Evolutionary conservation across 129 eudicot species (phyloP).

Genomic region (Centrapalus pauciflorus): DNA sequence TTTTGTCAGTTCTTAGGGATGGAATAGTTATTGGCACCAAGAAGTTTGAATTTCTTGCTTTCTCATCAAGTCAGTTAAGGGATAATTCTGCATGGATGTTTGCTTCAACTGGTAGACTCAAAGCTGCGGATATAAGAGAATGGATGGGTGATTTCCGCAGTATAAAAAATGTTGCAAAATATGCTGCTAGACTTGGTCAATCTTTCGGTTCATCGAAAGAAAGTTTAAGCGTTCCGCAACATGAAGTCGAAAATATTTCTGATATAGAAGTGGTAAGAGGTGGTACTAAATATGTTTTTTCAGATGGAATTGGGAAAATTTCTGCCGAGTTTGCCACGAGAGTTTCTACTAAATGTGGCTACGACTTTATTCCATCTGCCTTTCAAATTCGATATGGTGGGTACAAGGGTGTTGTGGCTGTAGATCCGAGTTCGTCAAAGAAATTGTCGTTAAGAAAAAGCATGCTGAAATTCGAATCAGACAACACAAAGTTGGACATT

Average conservation of each 20-base stretch:
- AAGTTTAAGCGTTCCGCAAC: conserved; percentile 47
- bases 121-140: conserved; percentile 51
- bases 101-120: conserved; percentile 45
- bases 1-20: conserved; percentile 43
- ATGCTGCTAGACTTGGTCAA: conserved; percentile 93
- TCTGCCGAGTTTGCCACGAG: conserved; percentile 53
- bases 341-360: conserved; percentile 62
- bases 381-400: conserved; percentile 84
- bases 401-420: conserved; percentile 79
- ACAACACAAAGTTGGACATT: conserved; percentile 55
- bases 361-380: conserved; percentile 54
- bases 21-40: conserved; percentile 65
- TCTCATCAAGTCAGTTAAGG: conserved; percentile 81
- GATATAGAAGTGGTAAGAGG: conserved; percentile 32
- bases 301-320: conserved; percentile 92
- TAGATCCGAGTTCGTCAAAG: conserved; percentile 52
- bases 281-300: conserved; percentile 46
- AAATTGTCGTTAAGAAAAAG: conserved; percentile 64
- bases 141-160: conserved; percentile 76
- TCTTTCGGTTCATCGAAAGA: conserved; percentile 82
- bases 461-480: conserved; percentile 69
- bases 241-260: conserved; percentile 48
- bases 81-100: conserved; percentile 89
- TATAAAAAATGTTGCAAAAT: conserved; percentile 79
- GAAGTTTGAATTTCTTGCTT: conserved; percentile 83